A percentile compares a stretch with the other conserved stretches of the same genome.
These are phyloP conservation scores for Saccharomyces hybrid DNA, from an alignment of 1,139 yeast species.

Conservation along the genomic window DNA sequence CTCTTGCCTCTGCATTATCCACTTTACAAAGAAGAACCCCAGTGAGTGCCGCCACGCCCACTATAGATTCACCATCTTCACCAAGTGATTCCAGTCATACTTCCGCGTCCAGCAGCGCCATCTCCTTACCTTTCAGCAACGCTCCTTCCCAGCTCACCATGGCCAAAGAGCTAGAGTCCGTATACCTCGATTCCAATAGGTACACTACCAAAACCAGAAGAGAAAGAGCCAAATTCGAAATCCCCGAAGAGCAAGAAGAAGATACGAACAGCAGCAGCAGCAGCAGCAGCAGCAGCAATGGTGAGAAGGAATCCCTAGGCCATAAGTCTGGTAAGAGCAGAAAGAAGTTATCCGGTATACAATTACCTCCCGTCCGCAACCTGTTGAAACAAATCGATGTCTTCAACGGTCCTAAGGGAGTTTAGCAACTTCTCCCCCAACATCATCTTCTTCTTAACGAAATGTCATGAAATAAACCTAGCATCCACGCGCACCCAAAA, in stretches of 20 bases:
- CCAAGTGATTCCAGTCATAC: background rate
- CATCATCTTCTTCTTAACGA: background rate
- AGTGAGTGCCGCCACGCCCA: background rate
- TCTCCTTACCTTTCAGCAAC: background rate
- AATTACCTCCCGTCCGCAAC: conserved; percentile 25
- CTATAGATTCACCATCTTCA: background rate
- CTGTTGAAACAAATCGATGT: conserved; percentile 21
- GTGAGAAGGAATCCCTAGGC: background rate
- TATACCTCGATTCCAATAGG: background rate
- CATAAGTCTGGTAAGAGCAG: background rate
- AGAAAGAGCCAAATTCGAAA: conserved; percentile 13
- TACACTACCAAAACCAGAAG: conserved; percentile 4
- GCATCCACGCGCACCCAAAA: background rate
- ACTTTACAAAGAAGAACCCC: background rate
- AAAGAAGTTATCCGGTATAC: conserved; percentile 6
- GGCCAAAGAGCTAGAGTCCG: background rate
- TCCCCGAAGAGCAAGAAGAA: conserved; percentile 12
- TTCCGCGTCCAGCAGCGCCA: background rate
- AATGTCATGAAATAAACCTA: background rate
- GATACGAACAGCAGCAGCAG: background rate
- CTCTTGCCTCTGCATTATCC: conserved; percentile 1
- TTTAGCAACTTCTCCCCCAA: background rate
- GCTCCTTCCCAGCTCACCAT: background rate
- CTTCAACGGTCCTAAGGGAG: conserved; percentile 13
- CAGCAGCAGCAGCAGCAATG: background rate